phyloP scores from a whole-genome alignment of 129 eudicot genomes.

The Smallanthus sonchifolius region DNA sequence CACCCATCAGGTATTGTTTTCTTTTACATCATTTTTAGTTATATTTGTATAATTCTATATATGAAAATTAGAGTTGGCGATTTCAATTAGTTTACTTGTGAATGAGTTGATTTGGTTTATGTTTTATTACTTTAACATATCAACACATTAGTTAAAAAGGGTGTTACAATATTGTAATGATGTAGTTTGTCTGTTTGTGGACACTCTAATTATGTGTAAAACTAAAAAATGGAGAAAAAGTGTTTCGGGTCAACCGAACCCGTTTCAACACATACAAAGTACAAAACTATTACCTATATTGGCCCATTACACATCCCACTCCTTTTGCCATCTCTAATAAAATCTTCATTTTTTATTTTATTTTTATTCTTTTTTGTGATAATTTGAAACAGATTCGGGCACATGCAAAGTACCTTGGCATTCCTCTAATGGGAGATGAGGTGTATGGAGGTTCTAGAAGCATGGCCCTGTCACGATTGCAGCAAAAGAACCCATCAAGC shows the following conservation, averaged over 20 bases:
- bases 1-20: slow-evolving; percentile 74
- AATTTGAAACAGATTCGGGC: slow-evolving; percentile 63
- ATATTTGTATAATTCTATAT: not conserved
- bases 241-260: not conserved
- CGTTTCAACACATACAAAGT: not conserved
- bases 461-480: slow-evolving; percentile 74
- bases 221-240: not conserved
- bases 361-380: not conserved
- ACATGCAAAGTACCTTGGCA: slow-evolving; percentile 83
- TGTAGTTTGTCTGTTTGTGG: not conserved
- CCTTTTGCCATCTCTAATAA: not conserved
- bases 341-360: not conserved
- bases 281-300: not conserved
- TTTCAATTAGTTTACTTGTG: not conserved
- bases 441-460: slow-evolving; percentile 87
- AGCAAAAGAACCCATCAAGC: slow-evolving; percentile 44
- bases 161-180: not conserved
- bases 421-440: slow-evolving; percentile 91
- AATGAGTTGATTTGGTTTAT: not conserved
- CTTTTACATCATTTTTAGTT: not conserved
- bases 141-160: not conserved
- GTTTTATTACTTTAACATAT: not conserved
- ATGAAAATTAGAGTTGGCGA: not conserved
- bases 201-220: not conserved
- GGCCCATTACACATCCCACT: not conserved